Conservation (phyloP, 2,329 filamentous ascomycete genomes). For the Coniella vitis region DNA sequence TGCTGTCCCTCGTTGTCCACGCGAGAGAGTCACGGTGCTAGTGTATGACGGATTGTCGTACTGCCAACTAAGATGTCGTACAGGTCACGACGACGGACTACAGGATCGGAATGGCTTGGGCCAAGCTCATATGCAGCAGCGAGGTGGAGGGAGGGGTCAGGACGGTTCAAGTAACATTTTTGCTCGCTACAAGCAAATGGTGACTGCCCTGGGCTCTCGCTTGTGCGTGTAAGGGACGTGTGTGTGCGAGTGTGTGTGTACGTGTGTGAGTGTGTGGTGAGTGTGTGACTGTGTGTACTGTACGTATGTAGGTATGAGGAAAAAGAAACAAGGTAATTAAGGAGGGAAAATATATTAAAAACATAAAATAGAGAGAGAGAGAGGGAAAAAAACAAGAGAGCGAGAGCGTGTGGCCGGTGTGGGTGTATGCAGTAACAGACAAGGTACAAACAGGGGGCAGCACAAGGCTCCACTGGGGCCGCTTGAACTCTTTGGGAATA, state of each 20-base stretch:
- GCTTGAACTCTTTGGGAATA: too few species aligned
- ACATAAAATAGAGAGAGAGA: neutral
- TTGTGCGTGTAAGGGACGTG: constrained; percentile 1
- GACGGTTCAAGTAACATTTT: constrained; percentile 12
- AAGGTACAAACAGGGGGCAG: too few species aligned
- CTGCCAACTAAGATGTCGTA: constrained; percentile 39
- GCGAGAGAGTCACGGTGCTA: constrained; percentile 18
- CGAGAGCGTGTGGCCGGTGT: neutral
- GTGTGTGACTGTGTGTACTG: neutral
- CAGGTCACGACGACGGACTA: constrained; percentile 30
- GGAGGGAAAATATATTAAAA: neutral
- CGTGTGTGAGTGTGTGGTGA: neutral
- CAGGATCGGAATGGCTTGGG: constrained; percentile 32
- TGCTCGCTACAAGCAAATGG: constrained; percentile 10
- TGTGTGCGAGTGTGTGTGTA: neutral
- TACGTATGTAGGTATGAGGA: neutral
- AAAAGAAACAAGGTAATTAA: too few species aligned
- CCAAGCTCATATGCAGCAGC: constrained; percentile 23
- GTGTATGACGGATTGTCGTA: constrained; percentile 30
- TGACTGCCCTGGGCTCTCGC: constrained; percentile 14
- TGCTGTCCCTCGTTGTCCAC: constrained; percentile 20
- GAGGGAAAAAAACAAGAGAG: neutral
- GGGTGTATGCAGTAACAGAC: too few species aligned
- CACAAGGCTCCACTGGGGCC: too few species aligned
- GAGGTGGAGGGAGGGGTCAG: constrained; percentile 13